Conservation (phyloP, 169 alveolate genomes). For the Eimeria sp. region DNA sequence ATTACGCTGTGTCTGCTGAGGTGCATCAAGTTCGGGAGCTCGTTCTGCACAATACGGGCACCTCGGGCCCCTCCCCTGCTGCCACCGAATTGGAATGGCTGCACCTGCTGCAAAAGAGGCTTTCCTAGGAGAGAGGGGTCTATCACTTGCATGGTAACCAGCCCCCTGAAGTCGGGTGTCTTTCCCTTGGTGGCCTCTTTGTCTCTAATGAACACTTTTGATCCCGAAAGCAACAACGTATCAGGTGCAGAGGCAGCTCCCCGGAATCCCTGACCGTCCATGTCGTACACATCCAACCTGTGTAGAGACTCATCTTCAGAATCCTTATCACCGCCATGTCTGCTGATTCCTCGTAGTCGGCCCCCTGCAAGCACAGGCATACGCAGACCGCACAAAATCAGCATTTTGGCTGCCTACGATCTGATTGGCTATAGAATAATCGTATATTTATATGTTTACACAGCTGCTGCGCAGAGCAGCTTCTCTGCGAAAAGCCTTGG, state of each 20-base stretch:
- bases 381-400: not conserved
- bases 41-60: conserved; percentile 22
- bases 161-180: conserved; percentile 29
- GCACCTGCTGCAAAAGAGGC: conserved; percentile 12
- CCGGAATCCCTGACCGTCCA: not conserved
- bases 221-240: conserved; percentile 31
- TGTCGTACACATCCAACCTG: conserved; percentile 17
- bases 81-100: conserved; percentile 15
- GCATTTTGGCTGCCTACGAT: not conserved
- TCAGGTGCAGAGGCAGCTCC: conserved; percentile 7
- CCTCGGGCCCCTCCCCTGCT: conserved; percentile 17
- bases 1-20: not conserved
- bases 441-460: not conserved
- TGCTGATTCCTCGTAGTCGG: not conserved
- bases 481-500: too few species aligned
- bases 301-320: conserved; percentile 13
- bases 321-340: not conserved
- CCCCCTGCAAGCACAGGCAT: conserved; percentile 7
- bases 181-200: not conserved
- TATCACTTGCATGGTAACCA: conserved; percentile 41
- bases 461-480: not conserved
- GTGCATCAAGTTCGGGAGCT: conserved; percentile 21
- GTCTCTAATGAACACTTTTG: conserved; percentile 22
- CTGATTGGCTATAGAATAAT: not conserved
- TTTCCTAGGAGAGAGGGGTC: conserved; percentile 42